These are phyloP conservation scores for Melanomma pulvis-pyrius DNA, from an alignment of 495 filamentous ascomycete genomes.

Conservation along the genomic window DNA sequence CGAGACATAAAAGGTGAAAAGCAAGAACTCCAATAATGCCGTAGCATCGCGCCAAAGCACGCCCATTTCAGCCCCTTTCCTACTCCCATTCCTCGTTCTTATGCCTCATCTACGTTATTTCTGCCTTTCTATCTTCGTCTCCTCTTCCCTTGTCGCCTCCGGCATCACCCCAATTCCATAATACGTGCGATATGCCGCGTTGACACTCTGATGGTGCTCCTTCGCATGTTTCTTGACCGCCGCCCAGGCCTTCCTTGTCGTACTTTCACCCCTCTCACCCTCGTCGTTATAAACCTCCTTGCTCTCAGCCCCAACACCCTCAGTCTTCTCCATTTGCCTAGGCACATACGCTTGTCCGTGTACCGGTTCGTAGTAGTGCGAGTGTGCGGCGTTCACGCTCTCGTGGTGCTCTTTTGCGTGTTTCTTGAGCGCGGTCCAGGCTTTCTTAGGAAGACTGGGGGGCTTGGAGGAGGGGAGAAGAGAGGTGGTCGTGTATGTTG, in stretches of 20 bases:
- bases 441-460: not conserved
- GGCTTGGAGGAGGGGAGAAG: not conserved
- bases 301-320: no score
- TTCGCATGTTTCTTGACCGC: not conserved
- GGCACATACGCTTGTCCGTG: not conserved
- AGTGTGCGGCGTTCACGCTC: constrained; percentile 9
- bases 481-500: not conserved
- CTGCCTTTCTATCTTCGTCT: no score
- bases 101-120: no score
- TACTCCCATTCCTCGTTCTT: no score
- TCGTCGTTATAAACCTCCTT: not conserved
- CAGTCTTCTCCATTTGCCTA: not conserved
- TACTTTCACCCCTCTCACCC: not conserved
- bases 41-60: no score
- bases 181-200: not conserved
- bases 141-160: no score
- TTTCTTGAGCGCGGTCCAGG: constrained; percentile 9
- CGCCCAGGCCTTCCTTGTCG: not conserved
- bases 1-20: no score
- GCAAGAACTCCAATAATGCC: no score
- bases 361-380: not conserved
- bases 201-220: not conserved
- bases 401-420: constrained; percentile 13
- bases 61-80: no score
- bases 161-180: not conserved